Evolutionary conservation across 768 basidiomycete species (phyloP).

Genomic region (Panus rudis): DNA sequence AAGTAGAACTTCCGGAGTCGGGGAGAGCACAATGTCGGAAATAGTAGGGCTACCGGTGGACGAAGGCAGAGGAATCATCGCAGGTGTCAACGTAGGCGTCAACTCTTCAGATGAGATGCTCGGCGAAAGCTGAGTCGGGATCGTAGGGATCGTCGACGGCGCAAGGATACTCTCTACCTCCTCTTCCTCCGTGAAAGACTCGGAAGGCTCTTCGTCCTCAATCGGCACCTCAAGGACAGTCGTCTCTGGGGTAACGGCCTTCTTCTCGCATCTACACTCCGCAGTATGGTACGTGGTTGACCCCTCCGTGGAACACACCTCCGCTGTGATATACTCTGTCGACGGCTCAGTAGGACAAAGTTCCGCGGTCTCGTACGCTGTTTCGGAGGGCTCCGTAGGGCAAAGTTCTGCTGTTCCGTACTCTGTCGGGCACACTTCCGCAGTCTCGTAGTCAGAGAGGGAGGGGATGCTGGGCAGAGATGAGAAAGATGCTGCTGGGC

Average conservation of each 20-base stretch:
- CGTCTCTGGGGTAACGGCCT: constrained; percentile 7
- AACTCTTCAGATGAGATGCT: constrained; percentile 13
- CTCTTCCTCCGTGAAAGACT: constrained; percentile 9
- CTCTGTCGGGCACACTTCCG: constrained; percentile 30
- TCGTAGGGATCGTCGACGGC: constrained; percentile 25
- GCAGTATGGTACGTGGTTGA: constrained; percentile 44
- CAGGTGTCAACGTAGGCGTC: constrained; percentile 17
- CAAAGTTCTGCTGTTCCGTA: constrained; percentile 28
- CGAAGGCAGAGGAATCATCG: constrained; percentile 37
- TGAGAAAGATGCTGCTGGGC: constrained; percentile 35
- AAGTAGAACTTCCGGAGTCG: constrained; percentile 20
- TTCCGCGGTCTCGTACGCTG: constrained; percentile 37
- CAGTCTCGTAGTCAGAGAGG: constrained; percentile 36
- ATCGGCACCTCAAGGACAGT: constrained; percentile 8
- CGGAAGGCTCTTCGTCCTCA: constrained; percentile 8
- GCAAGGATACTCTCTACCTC: constrained; percentile 15
- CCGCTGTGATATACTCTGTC: constrained; percentile 46
- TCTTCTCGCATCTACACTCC: constrained; percentile 26
- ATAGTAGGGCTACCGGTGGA: constrained; percentile 24
- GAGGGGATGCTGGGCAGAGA: constrained; percentile 59
- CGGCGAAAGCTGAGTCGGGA: too few species aligned
- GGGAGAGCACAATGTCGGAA: constrained; percentile 10
- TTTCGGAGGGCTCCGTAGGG: constrained; percentile 32
- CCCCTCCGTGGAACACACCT: constrained; percentile 36
- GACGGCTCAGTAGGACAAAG: constrained; percentile 31